phyloP scores from a whole-genome alignment of 1,139 yeast species.

The Magnusiomyces fungicola region DNA sequence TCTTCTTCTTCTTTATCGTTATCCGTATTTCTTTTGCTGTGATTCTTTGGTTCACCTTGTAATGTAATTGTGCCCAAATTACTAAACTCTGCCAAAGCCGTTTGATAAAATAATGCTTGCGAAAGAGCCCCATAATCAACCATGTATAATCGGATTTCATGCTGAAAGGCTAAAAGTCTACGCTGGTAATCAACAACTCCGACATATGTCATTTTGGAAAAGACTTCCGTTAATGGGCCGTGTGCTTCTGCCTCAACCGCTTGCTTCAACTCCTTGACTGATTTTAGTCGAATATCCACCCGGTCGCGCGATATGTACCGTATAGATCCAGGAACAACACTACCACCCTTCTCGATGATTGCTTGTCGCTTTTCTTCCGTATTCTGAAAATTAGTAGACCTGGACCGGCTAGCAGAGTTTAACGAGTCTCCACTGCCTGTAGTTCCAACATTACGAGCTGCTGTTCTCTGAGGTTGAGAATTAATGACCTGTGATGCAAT shows the following conservation, averaged over 20 bases:
- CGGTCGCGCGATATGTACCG: conserved; percentile 11
- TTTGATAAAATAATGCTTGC: conserved; percentile 70
- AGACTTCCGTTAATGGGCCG: conserved; percentile 52
- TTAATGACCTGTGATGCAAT: not conserved
- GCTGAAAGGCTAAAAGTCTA: conserved; percentile 74
- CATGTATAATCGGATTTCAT: conserved; percentile 65
- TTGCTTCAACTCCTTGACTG: conserved; percentile 45
- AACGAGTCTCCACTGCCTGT: too few species aligned
- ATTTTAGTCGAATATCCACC: conserved; percentile 20
- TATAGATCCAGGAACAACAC: conserved; percentile 5
- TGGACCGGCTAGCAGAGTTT: too few species aligned
- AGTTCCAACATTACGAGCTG: too few species aligned
- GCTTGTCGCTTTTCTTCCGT: too few species aligned
- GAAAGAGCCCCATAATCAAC: conserved; percentile 71
- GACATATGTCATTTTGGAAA: conserved; percentile 64
- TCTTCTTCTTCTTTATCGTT: conserved; percentile 19
- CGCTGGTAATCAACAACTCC: conserved; percentile 72
- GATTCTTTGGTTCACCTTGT: conserved; percentile 8
- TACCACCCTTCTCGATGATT: too few species aligned
- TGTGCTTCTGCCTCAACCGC: conserved; percentile 45
- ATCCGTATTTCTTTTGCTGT: conserved; percentile 26
- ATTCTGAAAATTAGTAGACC: too few species aligned
- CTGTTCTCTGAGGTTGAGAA: not conserved
- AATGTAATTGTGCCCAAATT: conserved; percentile 62
- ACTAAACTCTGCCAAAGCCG: conserved; percentile 68